phyloP scores from a whole-genome alignment of 805 yeast species.

The Candida multigemmis region DNA sequence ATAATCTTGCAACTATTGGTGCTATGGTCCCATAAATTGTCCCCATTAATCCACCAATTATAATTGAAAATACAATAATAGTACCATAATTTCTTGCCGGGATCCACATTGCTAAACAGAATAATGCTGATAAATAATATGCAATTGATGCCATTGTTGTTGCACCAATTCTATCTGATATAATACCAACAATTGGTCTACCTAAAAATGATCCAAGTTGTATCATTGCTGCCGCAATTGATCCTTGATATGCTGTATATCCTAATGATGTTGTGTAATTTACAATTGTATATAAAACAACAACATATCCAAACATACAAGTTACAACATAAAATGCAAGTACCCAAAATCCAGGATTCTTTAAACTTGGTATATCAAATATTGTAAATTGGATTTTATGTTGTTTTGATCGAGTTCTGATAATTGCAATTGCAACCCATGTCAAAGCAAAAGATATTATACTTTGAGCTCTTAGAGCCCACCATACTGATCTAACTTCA shows the following conservation, averaged over 20 bases:
- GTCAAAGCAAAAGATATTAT: slow-evolving; percentile 22
- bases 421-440: slow-evolving; percentile 11
- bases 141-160: slow-evolving; percentile 28
- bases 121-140: slow-evolving; percentile 16
- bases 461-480: slow-evolving; percentile 45
- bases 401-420: slow-evolving; percentile 9
- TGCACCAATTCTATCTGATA: slow-evolving; percentile 45
- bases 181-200: slow-evolving; percentile 45
- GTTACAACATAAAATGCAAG: slow-evolving; percentile 31
- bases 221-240: slow-evolving; percentile 51
- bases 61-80: slow-evolving; percentile 40
- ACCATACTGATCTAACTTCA: slow-evolving; percentile 24
- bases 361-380: slow-evolving; percentile 32
- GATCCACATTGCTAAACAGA: slow-evolving; percentile 27
- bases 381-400: slow-evolving; percentile 15
- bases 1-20: slow-evolving; percentile 41
- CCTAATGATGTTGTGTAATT: slow-evolving; percentile 56
- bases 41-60: slow-evolving; percentile 55
- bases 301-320: slow-evolving; percentile 54
- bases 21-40: slow-evolving; percentile 48
- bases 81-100: slow-evolving; percentile 52
- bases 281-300: slow-evolving; percentile 48
- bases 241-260: slow-evolving; percentile 43
- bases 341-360: slow-evolving; percentile 34
- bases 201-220: slow-evolving; percentile 49